Evolutionary conservation across 2,329 filamentous ascomycete species (phyloP), one percentile per base, ranked within the genome.

Genomic region (Pestalotiopsis sp.): DNA sequence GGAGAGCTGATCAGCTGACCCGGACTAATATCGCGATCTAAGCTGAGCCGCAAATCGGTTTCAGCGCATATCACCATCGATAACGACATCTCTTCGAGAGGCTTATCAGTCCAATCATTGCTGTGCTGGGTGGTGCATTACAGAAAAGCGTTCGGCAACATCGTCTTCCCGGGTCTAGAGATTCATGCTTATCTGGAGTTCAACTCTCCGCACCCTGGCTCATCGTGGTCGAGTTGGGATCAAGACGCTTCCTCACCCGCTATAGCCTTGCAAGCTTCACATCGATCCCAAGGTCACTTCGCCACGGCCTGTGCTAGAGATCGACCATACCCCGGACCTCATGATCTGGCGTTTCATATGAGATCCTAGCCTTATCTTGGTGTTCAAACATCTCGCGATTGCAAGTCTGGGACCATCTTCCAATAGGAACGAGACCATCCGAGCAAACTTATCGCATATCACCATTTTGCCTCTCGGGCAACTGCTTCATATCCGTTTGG

Each of bases 401-500:
- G 24, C 44, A 35, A 57, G 44, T 14, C n/a, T 22, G 24, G 64
- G 64, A 20, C 40, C 2, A 59, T n/a, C 64, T 39, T 22, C 64
- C 64, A 58, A 48, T 60, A 65, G 64, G 52, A 60, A 35, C 30
- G 26, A 30, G 35, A 58, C 7, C 14, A 22, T 59, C 52, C 64
- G 56, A 39, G 20, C 22, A 40, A 65, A 61, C 66, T 67, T 65
- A 64, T 68, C 55, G 26, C 66, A 11, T 35, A 63, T 48, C 30
- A 38, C 26, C 35, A 66, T 65, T 56, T 13, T 35, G 22, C 63
- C 52, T 56, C 20, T 35, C 44, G 14, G 30, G 6, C 11, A 39
- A 30, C 38, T 71, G 70, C 70, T 71, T 71, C 70, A 71, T 68
- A 68, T 71, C 67, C 58, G 69, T 71, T 68, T 70, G 66, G 66